Evolutionary conservation across 169 alveolate species (phyloP).

Genomic region (Plasmodium blacklocki): DNA sequence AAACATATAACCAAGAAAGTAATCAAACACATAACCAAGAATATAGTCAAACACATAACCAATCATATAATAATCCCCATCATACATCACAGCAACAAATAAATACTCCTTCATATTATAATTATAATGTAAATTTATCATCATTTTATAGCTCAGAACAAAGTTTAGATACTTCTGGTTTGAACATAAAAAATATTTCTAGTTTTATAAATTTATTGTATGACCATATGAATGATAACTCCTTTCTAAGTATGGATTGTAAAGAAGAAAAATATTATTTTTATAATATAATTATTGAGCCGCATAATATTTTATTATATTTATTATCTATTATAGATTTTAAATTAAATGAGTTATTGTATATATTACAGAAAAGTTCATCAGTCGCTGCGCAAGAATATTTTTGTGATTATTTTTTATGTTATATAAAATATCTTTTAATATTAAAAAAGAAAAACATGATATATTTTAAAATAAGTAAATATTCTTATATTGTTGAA

Average conservation of each 20-base stretch:
- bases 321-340: constrained; percentile 29
- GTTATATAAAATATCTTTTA: constrained; percentile 43
- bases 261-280: constrained; percentile 3
- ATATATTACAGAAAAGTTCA: not conserved
- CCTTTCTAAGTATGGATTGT: not conserved
- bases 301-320: constrained; percentile 55
- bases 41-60: too few relatives aligned
- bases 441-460: constrained; percentile 21
- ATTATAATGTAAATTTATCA: constrained; percentile 3
- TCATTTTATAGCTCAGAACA: constrained; percentile 15
- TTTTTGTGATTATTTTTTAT: constrained; percentile 44
- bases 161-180: not conserved
- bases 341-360: constrained; percentile 25
- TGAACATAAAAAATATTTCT: constrained; percentile 3
- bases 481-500: constrained; percentile 33
- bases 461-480: constrained; percentile 17
- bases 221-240: constrained; percentile 1
- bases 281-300: constrained; percentile 21
- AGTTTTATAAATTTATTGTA: constrained; percentile 31
- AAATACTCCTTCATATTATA: not conserved
- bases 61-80: too few relatives aligned
- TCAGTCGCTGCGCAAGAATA: constrained; percentile 13
- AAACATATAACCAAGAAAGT: too few relatives aligned
- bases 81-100: not conserved
- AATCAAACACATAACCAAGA: too few relatives aligned